Conservation (phyloP, 2,329 filamentous ascomycete species). For the Fusarium sp. region DNA sequence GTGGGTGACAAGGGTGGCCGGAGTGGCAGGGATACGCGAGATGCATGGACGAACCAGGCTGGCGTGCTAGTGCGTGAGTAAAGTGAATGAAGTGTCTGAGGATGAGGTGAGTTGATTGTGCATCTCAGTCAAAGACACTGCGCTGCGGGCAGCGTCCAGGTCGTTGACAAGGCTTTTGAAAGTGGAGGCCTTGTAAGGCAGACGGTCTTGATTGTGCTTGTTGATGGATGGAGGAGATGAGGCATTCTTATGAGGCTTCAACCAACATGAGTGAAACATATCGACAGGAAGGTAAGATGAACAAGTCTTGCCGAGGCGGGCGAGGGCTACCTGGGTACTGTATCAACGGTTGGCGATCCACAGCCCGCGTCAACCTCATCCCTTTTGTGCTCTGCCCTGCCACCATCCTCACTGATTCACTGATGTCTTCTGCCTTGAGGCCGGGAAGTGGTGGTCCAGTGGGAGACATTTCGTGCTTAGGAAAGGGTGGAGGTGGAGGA, state of each 20-base stretch:
- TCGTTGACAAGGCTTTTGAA: constrained; percentile 22
- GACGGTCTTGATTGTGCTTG: neutral
- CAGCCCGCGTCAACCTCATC: constrained; percentile 8
- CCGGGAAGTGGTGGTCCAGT: constrained; percentile 24
- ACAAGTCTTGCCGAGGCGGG: neutral
- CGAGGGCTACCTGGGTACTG: neutral
- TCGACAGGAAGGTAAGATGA: neutral
- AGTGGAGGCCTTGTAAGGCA: constrained; percentile 13
- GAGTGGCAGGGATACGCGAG: constrained; percentile 45
- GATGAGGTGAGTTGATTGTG: constrained; percentile 36
- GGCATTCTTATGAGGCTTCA: constrained; percentile 5
- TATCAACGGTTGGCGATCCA: constrained; percentile 12
- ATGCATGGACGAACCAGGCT: constrained; percentile 42
- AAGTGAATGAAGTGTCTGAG: constrained; percentile 31
- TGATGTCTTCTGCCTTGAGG: constrained; percentile 25
- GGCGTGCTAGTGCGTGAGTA: constrained; percentile 38
- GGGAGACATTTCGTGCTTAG: constrained; percentile 18
- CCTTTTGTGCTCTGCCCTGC: constrained; percentile 14
- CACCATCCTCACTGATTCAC: constrained; percentile 13
- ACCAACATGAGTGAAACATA: neutral
- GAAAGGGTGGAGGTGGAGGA: constrained; percentile 29
- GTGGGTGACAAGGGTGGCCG: constrained; percentile 41
- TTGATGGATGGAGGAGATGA: neutral
- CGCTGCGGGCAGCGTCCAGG: neutral
- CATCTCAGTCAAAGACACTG: constrained; percentile 20